Evolutionary conservation across 2,329 filamentous ascomycete species (phyloP).

Genomic region (Pseudocercospora cruenta): DNA sequence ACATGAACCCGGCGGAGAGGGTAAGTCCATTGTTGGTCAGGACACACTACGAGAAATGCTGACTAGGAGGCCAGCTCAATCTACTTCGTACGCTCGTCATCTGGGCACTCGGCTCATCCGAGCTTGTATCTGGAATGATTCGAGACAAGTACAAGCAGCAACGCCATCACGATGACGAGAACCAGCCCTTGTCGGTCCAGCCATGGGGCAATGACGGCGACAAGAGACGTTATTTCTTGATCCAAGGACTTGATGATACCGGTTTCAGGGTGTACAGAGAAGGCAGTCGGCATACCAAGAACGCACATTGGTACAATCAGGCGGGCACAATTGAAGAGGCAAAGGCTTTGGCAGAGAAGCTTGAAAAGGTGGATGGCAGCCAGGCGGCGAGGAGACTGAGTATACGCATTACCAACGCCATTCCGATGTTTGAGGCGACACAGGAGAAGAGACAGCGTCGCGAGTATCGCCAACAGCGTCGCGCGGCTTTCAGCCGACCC

Average conservation of each 20-base stretch:
- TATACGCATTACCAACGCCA: slow-evolving; percentile 74
- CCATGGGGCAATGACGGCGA: slow-evolving; percentile 89
- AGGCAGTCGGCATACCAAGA: slow-evolving; percentile 76
- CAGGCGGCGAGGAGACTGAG: slow-evolving; percentile 79
- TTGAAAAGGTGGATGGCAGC: slow-evolving; percentile 75
- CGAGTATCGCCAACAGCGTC: slow-evolving; percentile 84
- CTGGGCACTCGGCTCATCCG: slow-evolving; percentile 89
- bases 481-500: slow-evolving; percentile 83
- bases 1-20: slow-evolving; percentile 78
- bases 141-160: slow-evolving; percentile 86
- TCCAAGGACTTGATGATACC: slow-evolving; percentile 93
- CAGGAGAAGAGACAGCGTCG: slow-evolving; percentile 95
- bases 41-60: neutral
- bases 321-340: slow-evolving; percentile 90
- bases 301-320: slow-evolving; percentile 85
- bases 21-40: slow-evolving; percentile 56
- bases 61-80: slow-evolving; percentile 64
- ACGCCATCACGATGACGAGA: slow-evolving; percentile 75
- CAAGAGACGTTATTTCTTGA: slow-evolving; percentile 88
- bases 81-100: slow-evolving; percentile 81
- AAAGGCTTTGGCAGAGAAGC: slow-evolving; percentile 71
- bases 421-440: slow-evolving; percentile 88
- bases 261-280: slow-evolving; percentile 93
- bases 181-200: slow-evolving; percentile 86
- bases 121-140: slow-evolving; percentile 77